Evolutionary conservation across 495 filamentous ascomycete genomes (phyloP), one percentile per base, ranked within the genome.

Genomic region (Talaromyces adpressus): DNA sequence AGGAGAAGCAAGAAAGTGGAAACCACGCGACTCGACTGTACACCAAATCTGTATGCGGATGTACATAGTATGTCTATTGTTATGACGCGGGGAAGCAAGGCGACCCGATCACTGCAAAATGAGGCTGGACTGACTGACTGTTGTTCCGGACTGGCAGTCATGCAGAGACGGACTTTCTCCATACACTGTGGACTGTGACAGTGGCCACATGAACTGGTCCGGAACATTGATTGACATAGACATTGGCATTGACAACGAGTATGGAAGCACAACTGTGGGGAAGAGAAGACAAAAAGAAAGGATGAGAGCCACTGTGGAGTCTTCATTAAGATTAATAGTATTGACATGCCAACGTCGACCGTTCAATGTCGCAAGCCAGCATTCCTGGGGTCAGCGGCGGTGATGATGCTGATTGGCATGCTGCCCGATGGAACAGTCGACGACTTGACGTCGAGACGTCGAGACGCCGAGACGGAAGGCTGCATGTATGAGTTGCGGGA

Each of bases 21-120:
- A 4, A 49, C 45, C 45, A 49, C 45, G 7, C 45, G 45, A 49
- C 16, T 49, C n/a, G 41, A 49, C 16, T 49, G 45, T 5, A 11
- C 32, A 36, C 32, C 11, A 41, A 41, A 14, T 41, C 36, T 41
- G 14, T 41, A 2, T 41, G 9, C 8, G 34, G 8, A 12, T n/a
- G 20, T 53, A 27, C 7, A 5, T 12, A 56, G 52, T 16, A 29
- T 25, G 11, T 29, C 4, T 27, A 6, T 56, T 20, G 29, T 36
- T 36, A 20, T 58, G 56, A 58, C 27, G 27, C 27, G 56, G 56
- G 56, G 29, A 58, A 58, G 56, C 30, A 58, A 20, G n/a, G 56
- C 56, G 56, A 58, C 56, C 56, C 29, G 56, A 58, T 36, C 27
- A 32, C 36, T 22, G 56, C 22, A 58, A 29, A 36, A 58, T 36